Evolutionary conservation across 148 eudicot genomes (phyloP).

Genomic region (Beta vulgaris): DNA sequence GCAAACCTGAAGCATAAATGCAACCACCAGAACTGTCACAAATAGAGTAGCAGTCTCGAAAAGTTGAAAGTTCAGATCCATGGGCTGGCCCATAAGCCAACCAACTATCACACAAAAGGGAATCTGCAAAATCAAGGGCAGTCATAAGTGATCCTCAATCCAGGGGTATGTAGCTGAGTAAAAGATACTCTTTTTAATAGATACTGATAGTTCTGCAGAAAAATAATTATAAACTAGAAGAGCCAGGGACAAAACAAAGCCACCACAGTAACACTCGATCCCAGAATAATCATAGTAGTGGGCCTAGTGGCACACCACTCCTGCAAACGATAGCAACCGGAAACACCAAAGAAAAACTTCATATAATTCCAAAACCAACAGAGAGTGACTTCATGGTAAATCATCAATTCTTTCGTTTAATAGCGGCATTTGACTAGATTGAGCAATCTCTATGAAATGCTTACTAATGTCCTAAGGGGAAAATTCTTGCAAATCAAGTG

Average conservation of each 20-base stretch:
- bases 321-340: no score
- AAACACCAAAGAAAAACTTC: no score
- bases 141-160: background rate
- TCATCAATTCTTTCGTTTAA: background rate
- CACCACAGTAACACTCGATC: background rate
- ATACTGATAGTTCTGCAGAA: background rate
- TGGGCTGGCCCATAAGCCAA: slow-evolving; percentile 86
- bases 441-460: background rate
- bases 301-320: no score
- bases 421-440: background rate
- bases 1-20: slow-evolving; percentile 92
- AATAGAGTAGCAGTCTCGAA: slow-evolving; percentile 95
- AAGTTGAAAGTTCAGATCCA: slow-evolving; percentile 94
- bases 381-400: background rate
- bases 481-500: background rate
- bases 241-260: background rate
- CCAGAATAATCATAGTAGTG: no score
- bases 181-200: background rate
- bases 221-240: background rate
- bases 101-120: slow-evolving; percentile 95
- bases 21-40: slow-evolving; percentile 89
- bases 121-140: slow-evolving; percentile 57
- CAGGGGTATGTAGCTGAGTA: background rate
- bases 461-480: background rate
- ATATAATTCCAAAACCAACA: background rate